Conservation (phyloP, 352 stramenopile species). For the Phytopythium chamaehyphon region DNA sequence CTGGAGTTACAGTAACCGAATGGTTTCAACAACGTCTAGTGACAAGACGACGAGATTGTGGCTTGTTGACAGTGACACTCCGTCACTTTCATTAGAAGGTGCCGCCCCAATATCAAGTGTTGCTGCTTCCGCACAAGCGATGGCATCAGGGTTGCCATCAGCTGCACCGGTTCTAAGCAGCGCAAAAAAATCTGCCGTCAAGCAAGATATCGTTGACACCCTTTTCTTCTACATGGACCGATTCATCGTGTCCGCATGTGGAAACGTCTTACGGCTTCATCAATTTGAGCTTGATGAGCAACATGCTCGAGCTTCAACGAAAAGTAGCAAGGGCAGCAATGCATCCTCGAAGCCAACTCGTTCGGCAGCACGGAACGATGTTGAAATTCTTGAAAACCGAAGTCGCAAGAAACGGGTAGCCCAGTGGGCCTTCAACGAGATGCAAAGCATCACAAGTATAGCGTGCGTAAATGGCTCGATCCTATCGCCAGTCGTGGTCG, state of each 20-base stretch:
- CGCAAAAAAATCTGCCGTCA: constrained; percentile 36
- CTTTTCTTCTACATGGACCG: constrained; percentile 89
- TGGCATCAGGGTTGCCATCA: constrained; percentile 16
- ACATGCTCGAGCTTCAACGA: constrained; percentile 30
- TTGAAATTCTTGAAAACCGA: constrained; percentile 50
- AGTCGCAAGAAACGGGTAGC: constrained; percentile 64
- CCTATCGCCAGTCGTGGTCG: constrained; percentile 72
- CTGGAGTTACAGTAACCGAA: constrained; percentile 73
- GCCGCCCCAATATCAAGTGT: constrained; percentile 21
- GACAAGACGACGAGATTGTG: constrained; percentile 73
- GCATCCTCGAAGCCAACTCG: background rate
- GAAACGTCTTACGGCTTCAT: constrained; percentile 59
- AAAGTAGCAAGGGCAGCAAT: constrained; percentile 26
- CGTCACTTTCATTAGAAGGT: constrained; percentile 55
- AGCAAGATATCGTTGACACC: constrained; percentile 60
- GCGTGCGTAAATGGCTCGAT: constrained; percentile 79
- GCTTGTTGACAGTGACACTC: constrained; percentile 53
- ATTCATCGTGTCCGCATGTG: constrained; percentile 70
- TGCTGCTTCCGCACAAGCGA: constrained; percentile 22
- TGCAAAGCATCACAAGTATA: constrained; percentile 67
- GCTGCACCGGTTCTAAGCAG: constrained; percentile 7
- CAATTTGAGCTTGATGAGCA: constrained; percentile 72
- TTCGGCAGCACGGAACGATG: constrained; percentile 13
- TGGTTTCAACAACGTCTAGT: constrained; percentile 60
- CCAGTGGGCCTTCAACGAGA: constrained; percentile 52